Evolutionary conservation across 306 rosid species (phyloP).

Genomic region (Trifolium dubium): DNA sequence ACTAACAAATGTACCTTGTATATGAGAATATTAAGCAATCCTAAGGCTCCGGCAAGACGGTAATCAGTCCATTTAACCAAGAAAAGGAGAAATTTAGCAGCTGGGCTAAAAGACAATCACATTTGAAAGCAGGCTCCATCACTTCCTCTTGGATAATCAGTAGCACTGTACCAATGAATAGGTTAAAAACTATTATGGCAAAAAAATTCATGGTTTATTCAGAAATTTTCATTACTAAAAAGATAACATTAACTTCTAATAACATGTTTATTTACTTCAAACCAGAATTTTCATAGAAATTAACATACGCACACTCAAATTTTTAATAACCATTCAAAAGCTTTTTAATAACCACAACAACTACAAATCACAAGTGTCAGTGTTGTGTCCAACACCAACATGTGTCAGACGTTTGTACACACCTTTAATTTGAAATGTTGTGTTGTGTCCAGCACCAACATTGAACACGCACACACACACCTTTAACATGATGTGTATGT

Average conservation of each 20-base stretch:
- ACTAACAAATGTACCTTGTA: slow-evolving; percentile 59
- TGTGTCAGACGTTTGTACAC: not conserved
- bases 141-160: slow-evolving; percentile 71
- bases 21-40: slow-evolving; percentile 83
- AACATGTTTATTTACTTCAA: too few relatives aligned
- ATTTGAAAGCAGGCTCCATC: slow-evolving; percentile 80
- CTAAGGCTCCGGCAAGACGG: slow-evolving; percentile 81
- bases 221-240: not conserved
- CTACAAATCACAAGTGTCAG: not conserved
- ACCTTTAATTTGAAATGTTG: not conserved
- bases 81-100: slow-evolving; percentile 76
- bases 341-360: slow-evolving; percentile 13
- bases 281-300: slow-evolving; percentile 6
- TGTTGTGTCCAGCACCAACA: not conserved
- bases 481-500: not conserved
- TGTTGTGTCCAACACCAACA: not conserved
- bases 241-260: slow-evolving; percentile 5
- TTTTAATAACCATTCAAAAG: not conserved
- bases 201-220: not conserved
- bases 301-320: slow-evolving; percentile 24
- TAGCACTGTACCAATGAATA: slow-evolving; percentile 58
- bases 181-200: not conserved
- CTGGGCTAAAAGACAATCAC: slow-evolving; percentile 87
- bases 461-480: not conserved
- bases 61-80: slow-evolving; percentile 92